Conservation (phyloP, 108 stramenopile species). For the Cyclostephanos invisitatus region DNA sequence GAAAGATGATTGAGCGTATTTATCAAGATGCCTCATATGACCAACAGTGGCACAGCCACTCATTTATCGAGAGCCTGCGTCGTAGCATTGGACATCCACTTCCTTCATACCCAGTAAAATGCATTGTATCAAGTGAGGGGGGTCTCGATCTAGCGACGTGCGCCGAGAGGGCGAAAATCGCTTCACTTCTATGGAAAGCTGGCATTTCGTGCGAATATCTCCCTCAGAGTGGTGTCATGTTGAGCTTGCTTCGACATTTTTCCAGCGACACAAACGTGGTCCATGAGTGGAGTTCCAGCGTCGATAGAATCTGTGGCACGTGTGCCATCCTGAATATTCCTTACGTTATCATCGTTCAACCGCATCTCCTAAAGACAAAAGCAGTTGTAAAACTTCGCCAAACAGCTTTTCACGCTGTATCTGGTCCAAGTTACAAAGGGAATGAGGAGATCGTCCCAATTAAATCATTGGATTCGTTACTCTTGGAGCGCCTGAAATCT, state of each 20-base stretch:
- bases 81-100: conserved; percentile 65
- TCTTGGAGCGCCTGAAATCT: conserved; percentile 43
- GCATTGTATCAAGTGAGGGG: conserved; percentile 63
- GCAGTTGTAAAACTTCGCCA: conserved; percentile 66
- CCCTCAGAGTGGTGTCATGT: conserved; percentile 64
- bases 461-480: conserved; percentile 48
- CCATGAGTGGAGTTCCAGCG: conserved; percentile 63
- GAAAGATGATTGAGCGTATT: conserved; percentile 66
- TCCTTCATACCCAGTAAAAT: conserved; percentile 43
- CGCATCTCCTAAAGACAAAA: conserved; percentile 73
- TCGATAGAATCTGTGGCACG: conserved; percentile 68
- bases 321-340: conserved; percentile 74
- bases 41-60: conserved; percentile 28
- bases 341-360: conserved; percentile 75
- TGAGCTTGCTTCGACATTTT: conserved; percentile 54
- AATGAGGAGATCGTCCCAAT: conserved; percentile 60
- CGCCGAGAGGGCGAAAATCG: conserved; percentile 59
- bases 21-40: conserved; percentile 54
- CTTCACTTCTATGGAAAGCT: conserved; percentile 62
- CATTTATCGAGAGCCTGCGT: conserved; percentile 47
- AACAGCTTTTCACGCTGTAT: conserved; percentile 21
- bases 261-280: conserved; percentile 22
- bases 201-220: conserved; percentile 81
- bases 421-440: conserved; percentile 29
- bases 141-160: conserved; percentile 60